Conservation (phyloP, 129 eudicot genomes). For the Pulicaria dysenterica region DNA sequence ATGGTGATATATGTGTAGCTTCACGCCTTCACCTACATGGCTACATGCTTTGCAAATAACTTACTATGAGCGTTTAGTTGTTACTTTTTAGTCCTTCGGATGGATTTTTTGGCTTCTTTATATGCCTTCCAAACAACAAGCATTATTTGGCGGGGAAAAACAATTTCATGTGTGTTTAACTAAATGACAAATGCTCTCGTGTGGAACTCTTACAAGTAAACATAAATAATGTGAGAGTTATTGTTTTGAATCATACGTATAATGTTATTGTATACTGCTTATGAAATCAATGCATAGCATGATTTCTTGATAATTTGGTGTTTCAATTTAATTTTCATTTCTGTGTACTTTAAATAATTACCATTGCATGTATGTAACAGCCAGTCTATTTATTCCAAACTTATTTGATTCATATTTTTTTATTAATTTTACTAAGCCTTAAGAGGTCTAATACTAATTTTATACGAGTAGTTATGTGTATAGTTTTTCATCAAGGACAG, state of each 20-base stretch:
- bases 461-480: neutral
- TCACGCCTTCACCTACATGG: too few relatives aligned
- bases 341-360: neutral
- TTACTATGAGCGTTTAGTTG: too few relatives aligned
- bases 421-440: neutral
- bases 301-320: neutral
- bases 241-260: neutral
- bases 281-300: neutral
- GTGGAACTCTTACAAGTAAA: neutral
- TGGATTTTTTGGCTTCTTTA: too few relatives aligned
- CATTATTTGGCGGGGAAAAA: too few relatives aligned
- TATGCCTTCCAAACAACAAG: too few relatives aligned
- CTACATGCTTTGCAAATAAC: too few relatives aligned
- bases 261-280: constrained; percentile 1
- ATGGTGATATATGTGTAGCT: too few relatives aligned
- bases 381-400: neutral
- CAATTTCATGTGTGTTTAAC: too few relatives aligned
- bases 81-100: too few relatives aligned
- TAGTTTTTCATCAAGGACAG: neutral
- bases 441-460: neutral
- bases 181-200: neutral
- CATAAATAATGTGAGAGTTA: neutral
- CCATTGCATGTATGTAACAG: neutral
- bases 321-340: neutral
- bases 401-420: neutral